Base-by-base conservation (phyloP, 2,329 filamentous ascomycete species). In the Claviceps digitariae region DNA sequence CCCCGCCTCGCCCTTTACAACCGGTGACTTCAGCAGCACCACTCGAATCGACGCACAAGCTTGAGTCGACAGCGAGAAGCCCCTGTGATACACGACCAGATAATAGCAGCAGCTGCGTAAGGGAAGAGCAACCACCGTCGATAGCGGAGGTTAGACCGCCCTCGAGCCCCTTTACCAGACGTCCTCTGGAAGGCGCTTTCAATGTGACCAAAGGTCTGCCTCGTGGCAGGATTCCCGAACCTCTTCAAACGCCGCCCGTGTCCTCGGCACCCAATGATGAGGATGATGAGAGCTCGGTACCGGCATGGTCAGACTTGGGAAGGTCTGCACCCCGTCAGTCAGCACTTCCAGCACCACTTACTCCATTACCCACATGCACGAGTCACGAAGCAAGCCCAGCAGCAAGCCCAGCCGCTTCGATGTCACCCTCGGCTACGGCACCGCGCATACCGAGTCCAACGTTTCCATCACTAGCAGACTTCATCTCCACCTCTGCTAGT, bases 361-460 rank as follows among this genome's bases (percentile, higher is more conserved):
- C 63, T 1, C 65, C 66, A 3, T 57, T 47, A n/a, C 54, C 54
- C 17, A 46, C 45, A 12, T 17, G 41, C 8, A 27, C 48, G 10
- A 57, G 41, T 15, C 49, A 50, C 10, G 36, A 4, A 38, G 15
- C 17, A 17, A 38, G 36, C 15, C 36, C 36, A n/a, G 13, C 5
- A 38, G 34, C 1, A 10, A 36, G 34, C 34, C 34, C 34, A 15
- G 9, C 48, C n/a, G 54, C 56, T 1, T 63, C 66, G 0, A 63
- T 65, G 0, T 59, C 63, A 15, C 59, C 65, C 27, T 66, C 66
- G 0, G 59, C 60, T 4, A 58, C 55, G 5, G 59, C 67, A 1
- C 65, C 67, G 0, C 66, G 63, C 7, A 57, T 70, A 5, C 66
- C 67, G 0, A 69, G 67, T 15, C 68, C 68, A 2, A 66, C 66